phyloP scores from a whole-genome alignment of 2,329 filamentous ascomycete species.

The Clonostachys sp. region DNA sequence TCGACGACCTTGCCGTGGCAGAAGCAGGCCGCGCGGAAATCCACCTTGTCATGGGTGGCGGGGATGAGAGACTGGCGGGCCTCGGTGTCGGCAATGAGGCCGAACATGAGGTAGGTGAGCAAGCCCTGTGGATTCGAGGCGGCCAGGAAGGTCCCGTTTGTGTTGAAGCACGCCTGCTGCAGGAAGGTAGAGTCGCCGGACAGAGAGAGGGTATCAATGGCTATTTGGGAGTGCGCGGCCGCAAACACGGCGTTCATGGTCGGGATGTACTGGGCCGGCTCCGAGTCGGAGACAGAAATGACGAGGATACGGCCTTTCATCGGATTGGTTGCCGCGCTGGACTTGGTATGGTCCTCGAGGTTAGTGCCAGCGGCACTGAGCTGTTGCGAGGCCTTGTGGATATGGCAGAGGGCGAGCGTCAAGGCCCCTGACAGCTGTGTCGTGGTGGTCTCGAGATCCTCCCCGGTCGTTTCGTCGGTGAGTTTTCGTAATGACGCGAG shows the following conservation, averaged over 20 bases:
- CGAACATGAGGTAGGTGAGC: conserved; percentile 92
- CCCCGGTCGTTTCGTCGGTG: conserved; percentile 60
- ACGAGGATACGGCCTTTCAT: conserved; percentile 70
- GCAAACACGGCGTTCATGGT: conserved; percentile 99
- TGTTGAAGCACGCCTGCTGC: conserved; percentile 76
- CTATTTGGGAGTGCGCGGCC: conserved; percentile 79
- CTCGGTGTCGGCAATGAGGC: conserved; percentile 66
- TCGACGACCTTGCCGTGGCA: conserved; percentile 90
- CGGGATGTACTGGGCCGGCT: conserved; percentile 90
- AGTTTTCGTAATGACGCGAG: conserved; percentile 70
- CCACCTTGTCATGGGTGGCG: conserved; percentile 80
- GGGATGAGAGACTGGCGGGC: conserved; percentile 61
- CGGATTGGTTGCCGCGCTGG: conserved; percentile 19
- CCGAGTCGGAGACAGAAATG: conserved; percentile 79
- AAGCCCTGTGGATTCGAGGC: conserved; percentile 62
- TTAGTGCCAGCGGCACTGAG: conserved; percentile 52
- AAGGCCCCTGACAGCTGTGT: conserved; percentile 89
- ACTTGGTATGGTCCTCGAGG: conserved; percentile 27
- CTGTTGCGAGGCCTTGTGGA: conserved; percentile 73
- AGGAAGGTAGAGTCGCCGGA: conserved; percentile 85
- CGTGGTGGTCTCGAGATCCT: conserved; percentile 67
- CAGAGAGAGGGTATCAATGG: conserved; percentile 87
- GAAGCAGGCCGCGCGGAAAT: conserved; percentile 98
- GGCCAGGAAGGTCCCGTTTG: conserved; percentile 50
- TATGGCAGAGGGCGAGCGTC: conserved; percentile 83